Evolutionary conservation across 306 rosid genomes (phyloP), one percentile per base, ranked within the genome.

Genomic region (Sesbania bispinosa): DNA sequence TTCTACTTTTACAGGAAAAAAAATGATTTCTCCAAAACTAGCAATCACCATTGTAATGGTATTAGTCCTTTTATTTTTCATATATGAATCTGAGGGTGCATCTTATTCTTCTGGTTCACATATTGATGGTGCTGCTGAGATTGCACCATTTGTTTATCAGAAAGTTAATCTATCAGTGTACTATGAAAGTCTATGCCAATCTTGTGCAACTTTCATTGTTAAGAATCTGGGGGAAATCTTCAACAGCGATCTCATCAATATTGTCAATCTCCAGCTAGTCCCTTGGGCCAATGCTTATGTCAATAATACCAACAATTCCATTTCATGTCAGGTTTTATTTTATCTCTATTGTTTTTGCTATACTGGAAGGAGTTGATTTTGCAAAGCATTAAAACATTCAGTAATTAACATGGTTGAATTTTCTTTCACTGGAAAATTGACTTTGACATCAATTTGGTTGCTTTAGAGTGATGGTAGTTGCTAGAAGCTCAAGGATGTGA

Each of bases 121-220:
- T 1, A 54, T 5, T 63, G 35, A 10, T 48, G 38, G 2, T 16
- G 62, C 23, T 61, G 8, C 39, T 35, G 9, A 42, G 50, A 32
- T 24, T 38, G 5, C 68, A 15, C 20, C 76, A 24, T 0, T 36
- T n/a, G 59, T 36, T 51, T 4, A 74, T 58, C 55, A 79, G 55
- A 85, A 89, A 80, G 83, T 89, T 27, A 85, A 86, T 65, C 59
- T 87, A 9, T 74, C 92, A 18, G 59, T 89, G 15, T 87, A 89
- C 65, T 87, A 81, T 18, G 87, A 83, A 15, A 70, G 88, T 38
- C 35, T 86, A 7, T 46, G 57, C 65, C 55, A 62, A 54, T 5
- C 36, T 60, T 77, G 82, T 54, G 80, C 87, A 0, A 11, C 41
- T 45, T 85, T 87, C 86, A 83, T 89, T 0, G 67, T 81, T 6